phyloP scores from a whole-genome alignment of 2,329 filamentous ascomycete genomes.

The Exophiala calicioides region DNA sequence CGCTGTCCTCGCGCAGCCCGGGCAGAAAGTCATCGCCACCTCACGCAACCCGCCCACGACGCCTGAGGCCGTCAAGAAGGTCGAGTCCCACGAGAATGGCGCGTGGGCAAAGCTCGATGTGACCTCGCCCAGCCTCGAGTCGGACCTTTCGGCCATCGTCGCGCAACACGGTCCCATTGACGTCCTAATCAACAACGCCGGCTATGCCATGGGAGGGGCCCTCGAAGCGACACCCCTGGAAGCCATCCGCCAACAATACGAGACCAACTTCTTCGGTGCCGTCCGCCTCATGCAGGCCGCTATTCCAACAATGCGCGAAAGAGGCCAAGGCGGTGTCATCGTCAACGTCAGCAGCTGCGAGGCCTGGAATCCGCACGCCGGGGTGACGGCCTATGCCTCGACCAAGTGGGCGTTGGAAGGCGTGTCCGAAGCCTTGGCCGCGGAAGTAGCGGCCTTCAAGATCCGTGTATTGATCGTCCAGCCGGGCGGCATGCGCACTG shows the following conservation, averaged over 20 bases:
- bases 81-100: conserved; percentile 28
- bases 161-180: conserved; percentile 26
- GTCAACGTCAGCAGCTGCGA: conserved; percentile 20
- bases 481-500: conserved; percentile 47
- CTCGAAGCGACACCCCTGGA: no score
- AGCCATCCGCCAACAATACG: conserved; percentile 18
- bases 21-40: conserved; percentile 30
- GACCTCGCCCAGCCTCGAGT: conserved; percentile 18
- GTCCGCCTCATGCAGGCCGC: conserved; percentile 23
- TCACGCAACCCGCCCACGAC: conserved; percentile 27
- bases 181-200: conserved; percentile 35
- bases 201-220: conserved; percentile 21
- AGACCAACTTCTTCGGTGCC: conserved; percentile 29
- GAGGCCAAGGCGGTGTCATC: conserved; percentile 14
- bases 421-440: conserved; percentile 40
- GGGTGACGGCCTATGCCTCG: conserved; percentile 33
- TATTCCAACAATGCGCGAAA: conserved; percentile 20
- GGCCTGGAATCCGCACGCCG: conserved; percentile 30
- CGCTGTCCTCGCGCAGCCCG: conserved; percentile 13
- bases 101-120: conserved; percentile 15
- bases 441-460: conserved; percentile 40
- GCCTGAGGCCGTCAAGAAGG: conserved; percentile 26
- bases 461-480: conserved; percentile 45
- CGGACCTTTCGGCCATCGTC: conserved; percentile 14
- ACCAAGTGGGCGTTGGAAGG: conserved; percentile 48